phyloP scores from a whole-genome alignment of 2,329 filamentous ascomycete genomes.

The Monosporascus sp. region DNA sequence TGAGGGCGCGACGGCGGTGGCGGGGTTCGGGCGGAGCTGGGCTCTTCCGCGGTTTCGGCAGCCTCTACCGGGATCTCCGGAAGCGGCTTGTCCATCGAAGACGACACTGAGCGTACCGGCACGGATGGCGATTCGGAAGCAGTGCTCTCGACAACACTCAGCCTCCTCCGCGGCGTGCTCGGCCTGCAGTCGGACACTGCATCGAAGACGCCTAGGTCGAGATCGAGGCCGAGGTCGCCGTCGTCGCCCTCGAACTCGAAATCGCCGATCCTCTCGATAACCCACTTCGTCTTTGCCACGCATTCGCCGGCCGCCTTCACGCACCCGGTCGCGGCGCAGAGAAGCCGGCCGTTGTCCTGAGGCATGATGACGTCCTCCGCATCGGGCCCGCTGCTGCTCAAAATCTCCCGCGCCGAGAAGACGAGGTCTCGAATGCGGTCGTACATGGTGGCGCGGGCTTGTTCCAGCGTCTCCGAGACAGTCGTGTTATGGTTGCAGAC shows the following conservation, averaged over 20 bases:
- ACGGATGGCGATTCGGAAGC: slow-evolving; percentile 21
- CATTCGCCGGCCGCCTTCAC: slow-evolving; percentile 89
- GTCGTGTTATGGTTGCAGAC: slow-evolving; percentile 73
- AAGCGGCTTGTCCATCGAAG: slow-evolving; percentile 60
- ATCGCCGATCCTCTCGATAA: slow-evolving; percentile 85
- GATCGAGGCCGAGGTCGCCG: slow-evolving; percentile 49
- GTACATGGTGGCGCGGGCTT: slow-evolving; percentile 71
- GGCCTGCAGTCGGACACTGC: slow-evolving; percentile 28
- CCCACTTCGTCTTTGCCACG: slow-evolving; percentile 75
- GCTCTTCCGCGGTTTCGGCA: slow-evolving; percentile 19
- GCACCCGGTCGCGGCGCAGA: slow-evolving; percentile 77
- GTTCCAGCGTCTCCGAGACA: slow-evolving; percentile 60
- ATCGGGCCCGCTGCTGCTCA: slow-evolving; percentile 62
- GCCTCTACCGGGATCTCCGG: slow-evolving; percentile 53
- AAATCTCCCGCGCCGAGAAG: slow-evolving; percentile 72
- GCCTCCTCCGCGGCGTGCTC: slow-evolving; percentile 28
- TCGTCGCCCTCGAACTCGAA: slow-evolving; percentile 77
- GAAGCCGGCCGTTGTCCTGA: slow-evolving; percentile 69
- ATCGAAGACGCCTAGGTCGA: slow-evolving; percentile 50
- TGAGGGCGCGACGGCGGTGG: slow-evolving; percentile 37
- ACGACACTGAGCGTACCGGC: slow-evolving; percentile 24
- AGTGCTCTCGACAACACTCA: slow-evolving; percentile 34
- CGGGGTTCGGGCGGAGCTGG: slow-evolving; percentile 21
- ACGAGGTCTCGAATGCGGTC: slow-evolving; percentile 75
- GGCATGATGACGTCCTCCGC: slow-evolving; percentile 76